These are phyloP conservation scores for Backusella macrospora DNA, from an alignment of 192 early-diverging fungal genomes.

Conservation along the genomic window DNA sequence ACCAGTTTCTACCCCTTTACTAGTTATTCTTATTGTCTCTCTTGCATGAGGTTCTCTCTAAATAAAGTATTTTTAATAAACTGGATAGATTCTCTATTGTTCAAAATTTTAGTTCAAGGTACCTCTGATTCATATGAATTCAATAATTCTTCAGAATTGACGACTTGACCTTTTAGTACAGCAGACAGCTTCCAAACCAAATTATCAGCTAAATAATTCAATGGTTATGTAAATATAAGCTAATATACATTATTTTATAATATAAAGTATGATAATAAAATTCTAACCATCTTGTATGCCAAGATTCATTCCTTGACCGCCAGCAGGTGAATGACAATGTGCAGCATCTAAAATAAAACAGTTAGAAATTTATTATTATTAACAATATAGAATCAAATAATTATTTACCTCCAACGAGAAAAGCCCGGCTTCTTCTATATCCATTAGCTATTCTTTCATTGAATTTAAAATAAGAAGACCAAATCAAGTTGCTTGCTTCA, in stretches of 20 bases:
- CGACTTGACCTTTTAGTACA: constrained; percentile 35
- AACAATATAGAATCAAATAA: neutral
- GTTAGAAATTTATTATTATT: neutral
- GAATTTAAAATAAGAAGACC: constrained; percentile 33
- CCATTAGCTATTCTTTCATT: constrained; percentile 42
- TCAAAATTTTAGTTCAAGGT: neutral
- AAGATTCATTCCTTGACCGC: constrained; percentile 45
- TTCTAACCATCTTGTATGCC: constrained; percentile 46
- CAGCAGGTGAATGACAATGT: constrained; percentile 38
- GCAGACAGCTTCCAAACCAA: constrained; percentile 52
- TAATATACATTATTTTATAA: neutral
- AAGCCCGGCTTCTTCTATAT: constrained; percentile 30
- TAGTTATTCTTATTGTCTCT: constrained; percentile 4
- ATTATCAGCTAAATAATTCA: constrained; percentile 35
- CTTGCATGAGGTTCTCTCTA: constrained; percentile 14
- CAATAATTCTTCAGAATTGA: constrained; percentile 32
- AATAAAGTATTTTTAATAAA: neutral
- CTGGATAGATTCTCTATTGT: neutral
- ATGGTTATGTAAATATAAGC: neutral
- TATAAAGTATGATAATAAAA: neutral
- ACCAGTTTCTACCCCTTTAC: neutral
- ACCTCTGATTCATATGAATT: constrained; percentile 46
- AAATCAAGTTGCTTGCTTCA: constrained; percentile 2
- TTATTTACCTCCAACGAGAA: constrained; percentile 37
- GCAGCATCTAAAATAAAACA: constrained; percentile 33